A percentile compares a stretch with the other conserved stretches of the same genome.
Conservation (phyloP, 345 rosid genomes). For the Populus simonii region DNA sequence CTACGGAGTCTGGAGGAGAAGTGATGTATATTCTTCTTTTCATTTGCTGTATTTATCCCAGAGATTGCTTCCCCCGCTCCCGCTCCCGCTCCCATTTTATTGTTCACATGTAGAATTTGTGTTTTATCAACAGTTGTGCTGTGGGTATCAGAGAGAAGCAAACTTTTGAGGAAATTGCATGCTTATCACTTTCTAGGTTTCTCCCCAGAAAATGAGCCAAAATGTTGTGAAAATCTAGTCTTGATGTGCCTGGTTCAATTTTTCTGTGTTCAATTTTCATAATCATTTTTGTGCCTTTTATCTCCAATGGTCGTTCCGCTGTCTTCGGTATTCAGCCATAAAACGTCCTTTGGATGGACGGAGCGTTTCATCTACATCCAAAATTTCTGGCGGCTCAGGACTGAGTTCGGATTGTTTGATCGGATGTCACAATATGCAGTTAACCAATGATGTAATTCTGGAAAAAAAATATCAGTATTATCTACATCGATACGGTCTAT, state of each 20-base stretch:
- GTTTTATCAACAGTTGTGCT: background rate
- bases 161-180: background rate
- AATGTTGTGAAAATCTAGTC: background rate
- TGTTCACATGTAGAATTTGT: background rate
- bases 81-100: background rate
- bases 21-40: constrained; percentile 27
- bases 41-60: constrained; percentile 9
- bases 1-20: constrained; percentile 71
- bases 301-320: background rate
- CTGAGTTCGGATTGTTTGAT: background rate
- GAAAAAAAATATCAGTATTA: no score
- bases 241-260: background rate
- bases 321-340: background rate
- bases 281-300: background rate
- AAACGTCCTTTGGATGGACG: no score
- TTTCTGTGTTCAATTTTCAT: background rate
- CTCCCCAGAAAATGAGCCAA: background rate
- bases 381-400: background rate
- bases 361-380: background rate
- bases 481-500: background rate
- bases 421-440: background rate
- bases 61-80: background rate
- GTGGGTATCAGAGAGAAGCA: background rate
- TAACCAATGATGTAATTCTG: no score
- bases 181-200: background rate